Base-by-base conservation (phyloP, 805 yeast species). In the Zygotorulaspora sp. region DNA sequence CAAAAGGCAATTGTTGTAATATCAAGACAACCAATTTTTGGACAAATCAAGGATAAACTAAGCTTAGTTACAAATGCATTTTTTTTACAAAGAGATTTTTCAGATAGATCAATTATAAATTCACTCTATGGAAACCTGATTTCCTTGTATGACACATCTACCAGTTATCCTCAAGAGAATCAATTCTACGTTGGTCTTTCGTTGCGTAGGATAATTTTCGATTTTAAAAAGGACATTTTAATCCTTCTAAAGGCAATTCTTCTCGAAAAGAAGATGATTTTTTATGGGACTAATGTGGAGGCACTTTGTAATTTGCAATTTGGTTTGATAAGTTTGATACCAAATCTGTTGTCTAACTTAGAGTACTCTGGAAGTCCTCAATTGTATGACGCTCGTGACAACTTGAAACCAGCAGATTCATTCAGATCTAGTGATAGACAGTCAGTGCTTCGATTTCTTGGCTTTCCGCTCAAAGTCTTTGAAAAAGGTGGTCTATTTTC, bases 1-100 rank as follows among this genome's bases (percentile, higher is more conserved):
- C 98, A 92, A 53, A 92, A 92, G 55, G 81, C 95, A 0, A 75
- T 92, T 19, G 96, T 92, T 4, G 80, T 92, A 25, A 74, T 92
- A n/a, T 75, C 84, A 3, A 72, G 85, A 41, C 82, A 83, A 57
- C 97, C 98, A 1, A 77, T 92, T 2, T 87, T 86, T 54, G 82
- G 84, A 10, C 95, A 88, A 44, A 77, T 92, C 40, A 83, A 82
- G 53, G 97, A 92, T 51, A 92, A 92, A 59, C 65, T 92, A 45
- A 82, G 95, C 32, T 86, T 92, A 17, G 85, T 90, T 20, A 89
- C 97, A 0, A 77, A 80, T 43, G 83, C 88, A 1, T 90, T 80
- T 61, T 92, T 92, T 55, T 70, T 77, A 34, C 98, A 92, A 55
- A 75, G 73, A 32, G 78, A 83, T 55, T 85, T 92, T 50, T 68